Base-by-base conservation (phyloP, 2,329 filamentous ascomycete genomes). In the Botrytis hyacinthi region DNA sequence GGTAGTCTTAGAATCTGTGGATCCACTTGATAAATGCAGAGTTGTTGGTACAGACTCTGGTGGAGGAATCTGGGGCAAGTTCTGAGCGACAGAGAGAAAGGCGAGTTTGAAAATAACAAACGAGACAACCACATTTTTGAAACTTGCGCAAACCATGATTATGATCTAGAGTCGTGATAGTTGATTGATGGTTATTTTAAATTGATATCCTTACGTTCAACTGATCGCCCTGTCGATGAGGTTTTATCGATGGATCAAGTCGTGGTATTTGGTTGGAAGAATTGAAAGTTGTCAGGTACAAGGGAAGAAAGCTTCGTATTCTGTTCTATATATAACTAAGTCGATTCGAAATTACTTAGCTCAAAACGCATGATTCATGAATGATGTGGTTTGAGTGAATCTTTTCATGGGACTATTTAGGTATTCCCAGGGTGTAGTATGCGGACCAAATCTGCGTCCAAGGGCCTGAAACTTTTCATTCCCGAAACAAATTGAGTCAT, bases 341-440 rank as follows among this genome's bases (percentile, higher is more conserved):
- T 54, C 14, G 6, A n/a, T 57, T 1, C 3, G n/a, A 29, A 9
- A 7, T 0, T 57, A 1, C 18, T 18, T 32, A 29, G 6, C 26
- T 29, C 51, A 16, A 18, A n/a, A n/a, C n/a, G n/a, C n/a, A n/a
- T n/a, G 26, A 54, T 3, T 3, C 14, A 16, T 29, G 2, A 2
- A 14, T 57, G 14, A 29, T 54, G 8, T 29, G 3, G 3, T 18
- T 57, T 0, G 14, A 57, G 51, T 57, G 51, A 57, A 57, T 37
- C 37, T 37, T 9, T 37, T 37, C 37, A 37, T 37, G 37, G 37
- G 37, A 37, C 37, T 9, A 37, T 29, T 16, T 5, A 54, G 26
- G 26, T 54, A 54, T 16, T 18, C 20, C 42, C 7, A 20, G 42
- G 3, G 22, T 37, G 37, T 37, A 37, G 37, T 37, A 1, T 37